These are phyloP conservation scores for Carex littledalei DNA, from an alignment of 176 grass and related monocot genomes.

Conservation along the genomic window DNA sequence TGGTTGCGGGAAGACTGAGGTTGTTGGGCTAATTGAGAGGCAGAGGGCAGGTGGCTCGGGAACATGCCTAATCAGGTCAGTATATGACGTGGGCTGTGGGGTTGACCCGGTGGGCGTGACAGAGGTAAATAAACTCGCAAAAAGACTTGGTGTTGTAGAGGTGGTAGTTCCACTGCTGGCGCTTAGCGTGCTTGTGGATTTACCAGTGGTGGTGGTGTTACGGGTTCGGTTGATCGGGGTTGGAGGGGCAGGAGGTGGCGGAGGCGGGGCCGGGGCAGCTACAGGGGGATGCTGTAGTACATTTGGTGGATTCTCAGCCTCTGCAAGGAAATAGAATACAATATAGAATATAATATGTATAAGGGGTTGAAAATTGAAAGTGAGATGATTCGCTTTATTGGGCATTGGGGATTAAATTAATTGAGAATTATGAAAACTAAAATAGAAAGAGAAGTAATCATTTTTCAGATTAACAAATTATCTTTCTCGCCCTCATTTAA, in stretches of 20 bases:
- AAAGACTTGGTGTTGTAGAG: constrained; percentile 40
- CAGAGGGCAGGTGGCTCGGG: constrained; percentile 55
- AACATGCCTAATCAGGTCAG: neutral
- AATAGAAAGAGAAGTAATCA: constrained; percentile 23
- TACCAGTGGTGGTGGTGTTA: constrained; percentile 11
- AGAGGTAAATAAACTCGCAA: constrained; percentile 70
- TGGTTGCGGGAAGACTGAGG: constrained; percentile 43
- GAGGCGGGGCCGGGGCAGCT: constrained; percentile 26
- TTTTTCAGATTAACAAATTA: constrained; percentile 17
- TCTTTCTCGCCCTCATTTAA: constrained; percentile 24
- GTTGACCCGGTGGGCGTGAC: constrained; percentile 23
- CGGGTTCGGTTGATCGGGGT: neutral
- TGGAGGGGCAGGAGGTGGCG: neutral
- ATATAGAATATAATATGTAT: neutral
- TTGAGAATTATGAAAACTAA: constrained; percentile 2
- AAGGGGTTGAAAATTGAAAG: neutral
- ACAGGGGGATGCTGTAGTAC: constrained; percentile 34
- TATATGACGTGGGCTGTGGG: constrained; percentile 22
- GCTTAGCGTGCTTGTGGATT: constrained; percentile 12
- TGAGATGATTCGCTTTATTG: constrained; percentile 9
- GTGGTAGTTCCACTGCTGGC: constrained; percentile 29
- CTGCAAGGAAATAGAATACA: constrained; percentile 40
- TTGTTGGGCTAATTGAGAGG: constrained; percentile 42
- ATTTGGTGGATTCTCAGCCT: constrained; percentile 25
- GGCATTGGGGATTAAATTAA: neutral